Evolutionary conservation across 1,139 yeast species (phyloP), one percentile per base, ranked within the genome.

Genomic region (Tardiomyces digboiensis): DNA sequence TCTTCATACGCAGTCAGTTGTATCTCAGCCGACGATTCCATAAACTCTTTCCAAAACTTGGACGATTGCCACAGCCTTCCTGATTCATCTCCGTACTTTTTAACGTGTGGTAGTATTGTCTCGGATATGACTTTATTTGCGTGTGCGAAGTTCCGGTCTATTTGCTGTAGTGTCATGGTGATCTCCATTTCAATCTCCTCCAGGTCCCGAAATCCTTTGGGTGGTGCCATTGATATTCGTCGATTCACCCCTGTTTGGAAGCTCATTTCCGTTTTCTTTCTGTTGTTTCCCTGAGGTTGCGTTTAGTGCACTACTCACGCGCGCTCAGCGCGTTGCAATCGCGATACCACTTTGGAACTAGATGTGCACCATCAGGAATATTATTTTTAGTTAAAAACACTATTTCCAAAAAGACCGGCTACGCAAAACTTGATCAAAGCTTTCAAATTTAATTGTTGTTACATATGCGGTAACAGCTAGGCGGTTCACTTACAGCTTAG

Each of bases 151-250:
- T 82, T 80, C 47, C 78, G 74, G 62, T 88, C 95, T 23, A 88
- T 84, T 48, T 80, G 82, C 60, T 86, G 96, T 42, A 88, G 65
- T 1, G 81, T 78, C 44, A 83, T 65, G 0, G 95, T 86, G 39
- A 87, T 84, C 55, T 80, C 84, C 59, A 85, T 95, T 55, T 88
- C 95, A 38, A 87, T 64, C 52, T 77, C 70, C 55, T 86, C 94
- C 44, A 84, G 66, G 54, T 82, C 86, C 39, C 68, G 71, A 21
- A 8, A 16, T 4, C 19, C 37, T 20, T 14, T 33, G 3, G 19
- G 37, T 10, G 37, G 19, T 7, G 71, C 67, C 41, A 69, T 73
- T 8, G 33, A 26, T 26, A 26, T 26, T 26, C 33, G 33, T 8
- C 33, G 12, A 8, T 26, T 26, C 33, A 26, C 14, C 26, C 12